These are phyloP conservation scores for Globisporangium yorkense DNA, from an alignment of 352 stramenopile genomes.

Conservation along the genomic window DNA sequence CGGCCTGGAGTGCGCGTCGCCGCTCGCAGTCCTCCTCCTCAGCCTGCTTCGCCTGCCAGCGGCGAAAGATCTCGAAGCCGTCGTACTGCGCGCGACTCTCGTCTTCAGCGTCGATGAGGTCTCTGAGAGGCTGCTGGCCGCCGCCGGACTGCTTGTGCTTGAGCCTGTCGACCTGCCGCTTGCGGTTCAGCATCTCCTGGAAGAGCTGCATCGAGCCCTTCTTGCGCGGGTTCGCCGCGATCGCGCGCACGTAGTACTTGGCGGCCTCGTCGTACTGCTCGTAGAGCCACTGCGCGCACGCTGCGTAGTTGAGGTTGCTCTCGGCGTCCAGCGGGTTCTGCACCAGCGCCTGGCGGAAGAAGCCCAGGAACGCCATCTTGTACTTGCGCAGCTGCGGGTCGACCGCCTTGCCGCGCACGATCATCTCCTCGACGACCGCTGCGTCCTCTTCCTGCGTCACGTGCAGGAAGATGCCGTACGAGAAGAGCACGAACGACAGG, in stretches of 20 bases:
- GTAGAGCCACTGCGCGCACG: conserved; percentile 70
- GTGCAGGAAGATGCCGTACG: conserved; percentile 67
- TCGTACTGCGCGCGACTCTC: conserved; percentile 44
- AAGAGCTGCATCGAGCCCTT: conserved; percentile 62
- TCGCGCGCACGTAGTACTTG: conserved; percentile 58
- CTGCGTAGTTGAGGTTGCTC: conserved; percentile 76
- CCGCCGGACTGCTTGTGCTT: neutral
- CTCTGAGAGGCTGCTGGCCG: neutral
- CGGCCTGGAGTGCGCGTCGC: conserved; percentile 21
- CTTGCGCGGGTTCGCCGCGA: conserved; percentile 61
- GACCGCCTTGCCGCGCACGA: conserved; percentile 41
- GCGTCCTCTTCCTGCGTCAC: conserved; percentile 70
- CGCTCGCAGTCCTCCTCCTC: conserved; percentile 40
- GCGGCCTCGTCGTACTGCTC: conserved; percentile 51
- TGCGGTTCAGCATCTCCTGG: conserved; percentile 65
- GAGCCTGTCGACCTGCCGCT: conserved; percentile 28
- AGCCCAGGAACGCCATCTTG: conserved; percentile 71
- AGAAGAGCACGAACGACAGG: conserved; percentile 74
- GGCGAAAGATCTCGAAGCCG: conserved; percentile 55
- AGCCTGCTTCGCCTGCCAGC: conserved; percentile 58
- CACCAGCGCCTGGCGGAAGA: conserved; percentile 70
- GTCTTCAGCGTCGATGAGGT: conserved; percentile 18
- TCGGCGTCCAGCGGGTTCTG: conserved; percentile 52
- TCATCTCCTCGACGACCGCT: conserved; percentile 58
- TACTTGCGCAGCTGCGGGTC: conserved; percentile 62